phyloP scores from a whole-genome alignment of 768 basidiomycete species.

The Lactarius hengduanensis region DNA sequence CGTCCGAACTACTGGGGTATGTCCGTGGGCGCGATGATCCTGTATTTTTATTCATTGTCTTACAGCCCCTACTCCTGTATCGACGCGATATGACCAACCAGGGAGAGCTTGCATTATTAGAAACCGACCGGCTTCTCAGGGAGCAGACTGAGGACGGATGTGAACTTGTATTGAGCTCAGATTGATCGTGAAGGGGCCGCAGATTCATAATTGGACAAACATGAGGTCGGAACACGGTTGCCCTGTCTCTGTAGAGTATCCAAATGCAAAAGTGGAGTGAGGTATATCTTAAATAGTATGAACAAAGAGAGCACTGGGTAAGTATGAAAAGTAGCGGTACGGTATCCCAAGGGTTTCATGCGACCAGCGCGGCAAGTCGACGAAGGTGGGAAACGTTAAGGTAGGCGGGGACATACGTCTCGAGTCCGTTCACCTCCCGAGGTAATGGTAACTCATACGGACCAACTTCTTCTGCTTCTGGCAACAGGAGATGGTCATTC shows the following conservation, averaged over 20 bases:
- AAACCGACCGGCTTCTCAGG: slow-evolving; percentile 49
- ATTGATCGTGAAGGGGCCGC: not conserved
- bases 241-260: not conserved
- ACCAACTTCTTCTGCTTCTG: slow-evolving; percentile 96
- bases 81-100: slow-evolving; percentile 31
- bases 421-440: slow-evolving; percentile 91
- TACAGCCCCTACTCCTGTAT: slow-evolving; percentile 46
- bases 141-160: slow-evolving; percentile 57
- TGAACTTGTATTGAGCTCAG: slow-evolving; percentile 21
- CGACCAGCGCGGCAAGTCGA: slow-evolving; percentile 82
- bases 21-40: slow-evolving; percentile 27
- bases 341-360: slow-evolving; percentile 41
- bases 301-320: slow-evolving; percentile 13
- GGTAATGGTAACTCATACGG: slow-evolving; percentile 93
- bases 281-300: slow-evolving; percentile 26
- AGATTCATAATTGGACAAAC: not conserved
- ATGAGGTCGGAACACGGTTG: not conserved
- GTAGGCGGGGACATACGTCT: slow-evolving; percentile 94
- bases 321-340: slow-evolving; percentile 13
- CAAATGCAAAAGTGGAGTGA: slow-evolving; percentile 8
- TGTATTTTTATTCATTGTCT: slow-evolving; percentile 24
- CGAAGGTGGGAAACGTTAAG: slow-evolving; percentile 87
- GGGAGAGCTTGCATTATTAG: slow-evolving; percentile 36
- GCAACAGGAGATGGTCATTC: slow-evolving; percentile 94
- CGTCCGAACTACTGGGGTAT: slow-evolving; percentile 30